phyloP scores from a whole-genome alignment of 2,329 filamentous ascomycete genomes.

The Aspergillus transmontanensis region DNA sequence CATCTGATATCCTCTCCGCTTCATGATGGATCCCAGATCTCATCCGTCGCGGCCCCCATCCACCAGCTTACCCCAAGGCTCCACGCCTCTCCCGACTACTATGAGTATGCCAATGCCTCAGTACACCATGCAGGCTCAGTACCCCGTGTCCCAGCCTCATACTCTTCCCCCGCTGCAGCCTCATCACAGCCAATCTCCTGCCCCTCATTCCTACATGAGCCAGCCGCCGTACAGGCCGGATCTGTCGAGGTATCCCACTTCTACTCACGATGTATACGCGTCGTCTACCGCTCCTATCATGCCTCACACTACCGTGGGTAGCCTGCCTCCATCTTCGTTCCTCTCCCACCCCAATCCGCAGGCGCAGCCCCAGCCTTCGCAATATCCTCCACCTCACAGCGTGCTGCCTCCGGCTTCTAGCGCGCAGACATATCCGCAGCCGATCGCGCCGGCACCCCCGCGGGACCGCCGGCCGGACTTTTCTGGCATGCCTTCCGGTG shows the following conservation, averaged over 20 bases:
- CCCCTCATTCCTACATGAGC: conserved; percentile 44
- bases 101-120: conserved; percentile 51
- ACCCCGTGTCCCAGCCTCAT: conserved; percentile 46
- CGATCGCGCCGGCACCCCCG: conserved; percentile 71
- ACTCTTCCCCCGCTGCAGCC: conserved; percentile 51
- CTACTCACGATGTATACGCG: conserved; percentile 47
- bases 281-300: conserved; percentile 45
- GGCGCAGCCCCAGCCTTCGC: conserved; percentile 41
- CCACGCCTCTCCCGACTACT: conserved; percentile 47
- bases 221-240: conserved; percentile 47
- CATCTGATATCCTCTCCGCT: conserved; percentile 19
- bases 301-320: conserved; percentile 45
- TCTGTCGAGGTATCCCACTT: conserved; percentile 45
- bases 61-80: conserved; percentile 47
- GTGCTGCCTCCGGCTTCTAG: conserved; percentile 70
- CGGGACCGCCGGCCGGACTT: conserved; percentile 54
- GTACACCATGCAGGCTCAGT: conserved; percentile 50
- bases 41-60: conserved; percentile 48
- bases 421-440: conserved; percentile 71
- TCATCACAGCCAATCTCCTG: conserved; percentile 48
- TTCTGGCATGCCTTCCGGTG: conserved; percentile 71
- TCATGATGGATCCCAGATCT: conserved; percentile 46
- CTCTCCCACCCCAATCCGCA: conserved; percentile 44
- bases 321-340: conserved; percentile 46
- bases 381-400: conserved; percentile 42